A percentile compares a stretch with the other conserved stretches of the same genome.
These are phyloP conservation scores for Aureobasidium sp. DNA, from an alignment of 2,329 filamentous ascomycete genomes.

Conservation along the genomic window DNA sequence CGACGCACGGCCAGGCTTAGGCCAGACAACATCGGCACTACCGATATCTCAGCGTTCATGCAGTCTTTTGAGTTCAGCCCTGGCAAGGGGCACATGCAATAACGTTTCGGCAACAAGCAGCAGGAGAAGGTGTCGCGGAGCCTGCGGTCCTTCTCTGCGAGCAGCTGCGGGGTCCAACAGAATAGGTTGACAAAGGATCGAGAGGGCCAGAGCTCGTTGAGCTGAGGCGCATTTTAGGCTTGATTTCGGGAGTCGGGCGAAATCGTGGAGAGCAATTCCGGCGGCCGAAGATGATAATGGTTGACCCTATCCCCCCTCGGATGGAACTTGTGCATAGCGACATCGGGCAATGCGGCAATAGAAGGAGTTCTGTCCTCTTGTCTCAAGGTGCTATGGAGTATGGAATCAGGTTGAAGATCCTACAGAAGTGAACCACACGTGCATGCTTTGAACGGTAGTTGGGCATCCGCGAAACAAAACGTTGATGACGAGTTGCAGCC, in stretches of 20 bases:
- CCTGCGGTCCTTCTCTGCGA: constrained; percentile 1
- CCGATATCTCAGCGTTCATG: background rate
- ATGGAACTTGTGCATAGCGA: background rate
- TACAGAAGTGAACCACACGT: background rate
- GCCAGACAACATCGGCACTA: constrained; percentile 1
- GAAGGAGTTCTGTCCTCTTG: background rate
- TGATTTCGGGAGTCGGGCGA: background rate
- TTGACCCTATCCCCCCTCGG: background rate
- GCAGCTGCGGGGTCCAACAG: constrained; percentile 8
- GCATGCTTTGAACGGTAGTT: background rate
- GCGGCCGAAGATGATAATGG: background rate
- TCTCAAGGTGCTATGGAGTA: background rate
- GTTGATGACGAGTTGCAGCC: constrained; percentile 9
- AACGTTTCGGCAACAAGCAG: constrained; percentile 1
- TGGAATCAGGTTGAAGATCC: background rate
- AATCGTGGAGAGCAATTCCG: constrained; percentile 3
- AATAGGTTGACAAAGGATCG: background rate
- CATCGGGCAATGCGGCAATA: background rate
- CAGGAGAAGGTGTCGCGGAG: background rate
- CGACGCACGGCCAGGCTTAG: constrained; percentile 4
- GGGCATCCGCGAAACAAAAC: background rate
- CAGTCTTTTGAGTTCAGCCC: background rate
- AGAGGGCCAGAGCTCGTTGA: constrained; percentile 6
- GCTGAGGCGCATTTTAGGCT: background rate
- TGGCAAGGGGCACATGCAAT: background rate